Evolutionary conservation across 176 grass and related monocot species (phyloP).

Genomic region (Elymus sibiricus): DNA sequence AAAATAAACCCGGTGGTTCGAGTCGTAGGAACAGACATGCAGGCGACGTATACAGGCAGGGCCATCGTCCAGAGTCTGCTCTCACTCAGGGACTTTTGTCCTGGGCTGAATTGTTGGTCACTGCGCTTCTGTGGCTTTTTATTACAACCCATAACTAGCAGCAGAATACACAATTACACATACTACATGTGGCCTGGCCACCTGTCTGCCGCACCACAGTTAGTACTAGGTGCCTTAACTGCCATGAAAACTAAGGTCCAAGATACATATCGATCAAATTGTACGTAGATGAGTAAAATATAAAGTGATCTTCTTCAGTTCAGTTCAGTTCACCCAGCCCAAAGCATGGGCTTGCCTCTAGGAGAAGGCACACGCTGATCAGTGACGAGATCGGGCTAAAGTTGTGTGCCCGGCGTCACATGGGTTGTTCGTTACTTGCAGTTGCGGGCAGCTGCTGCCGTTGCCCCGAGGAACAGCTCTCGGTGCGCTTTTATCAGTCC

Average conservation of each 20-base stretch:
- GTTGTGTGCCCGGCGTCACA: constrained; percentile 28
- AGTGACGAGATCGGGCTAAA: too few species aligned
- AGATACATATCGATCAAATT: too few species aligned
- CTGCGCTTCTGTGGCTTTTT: neutral
- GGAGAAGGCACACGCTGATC: too few species aligned
- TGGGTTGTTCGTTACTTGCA: constrained; percentile 44
- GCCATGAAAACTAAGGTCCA: neutral
- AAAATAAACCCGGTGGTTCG: neutral
- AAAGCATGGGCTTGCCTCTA: too few species aligned
- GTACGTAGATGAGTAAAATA: too few species aligned
- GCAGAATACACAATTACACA: neutral
- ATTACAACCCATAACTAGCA: neutral
- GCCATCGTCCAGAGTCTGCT: constrained; percentile 18
- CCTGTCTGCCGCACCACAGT: neutral
- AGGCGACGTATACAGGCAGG: neutral
- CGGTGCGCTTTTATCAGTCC: constrained; percentile 22
- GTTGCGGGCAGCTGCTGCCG: constrained; percentile 24
- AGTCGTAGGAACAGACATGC: constrained; percentile 5
- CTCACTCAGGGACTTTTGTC: neutral
- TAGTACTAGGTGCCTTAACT: neutral
- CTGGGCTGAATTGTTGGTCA: constrained; percentile 11
- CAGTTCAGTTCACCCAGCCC: too few species aligned
- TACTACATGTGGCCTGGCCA: too few species aligned
- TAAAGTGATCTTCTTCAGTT: too few species aligned
- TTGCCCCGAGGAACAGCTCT: constrained; percentile 38